Evolutionary conservation across 2,329 filamentous ascomycete species (phyloP).

Genomic region (Stromatinia cepivora): DNA sequence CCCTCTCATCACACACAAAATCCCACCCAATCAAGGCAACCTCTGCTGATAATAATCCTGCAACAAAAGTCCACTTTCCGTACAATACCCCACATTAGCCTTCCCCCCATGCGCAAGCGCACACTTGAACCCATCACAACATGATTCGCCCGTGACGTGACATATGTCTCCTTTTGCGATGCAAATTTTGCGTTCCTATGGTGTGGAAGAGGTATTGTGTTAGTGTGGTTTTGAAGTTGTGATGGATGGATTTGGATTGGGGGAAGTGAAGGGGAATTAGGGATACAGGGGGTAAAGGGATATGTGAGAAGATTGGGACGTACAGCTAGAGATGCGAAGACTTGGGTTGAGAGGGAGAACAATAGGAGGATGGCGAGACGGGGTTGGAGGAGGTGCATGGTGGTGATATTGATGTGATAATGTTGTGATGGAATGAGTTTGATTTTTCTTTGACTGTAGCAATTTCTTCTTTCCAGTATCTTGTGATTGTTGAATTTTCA

Average conservation of each 20-base stretch:
- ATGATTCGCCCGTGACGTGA: not conserved
- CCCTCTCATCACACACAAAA: not conserved
- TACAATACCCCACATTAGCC: conserved; percentile 8
- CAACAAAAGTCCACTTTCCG: not conserved
- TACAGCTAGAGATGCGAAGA: not conserved
- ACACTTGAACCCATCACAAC: conserved; percentile 10
- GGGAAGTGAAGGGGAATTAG: not conserved
- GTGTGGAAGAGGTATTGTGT: too few species aligned
- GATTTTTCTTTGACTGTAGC: not conserved
- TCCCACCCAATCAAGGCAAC: not conserved
- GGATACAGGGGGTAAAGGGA: not conserved
- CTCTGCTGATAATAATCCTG: not conserved
- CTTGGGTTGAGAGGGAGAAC: not conserved
- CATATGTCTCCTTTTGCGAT: not conserved
- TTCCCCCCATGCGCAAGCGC: conserved; percentile 15
- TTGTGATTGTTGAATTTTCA: not conserved
- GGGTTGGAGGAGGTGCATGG: not conserved
- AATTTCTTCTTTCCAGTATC: not conserved
- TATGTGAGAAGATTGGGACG: not conserved
- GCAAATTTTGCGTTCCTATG: not conserved
- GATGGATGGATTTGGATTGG: not conserved
- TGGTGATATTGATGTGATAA: not conserved
- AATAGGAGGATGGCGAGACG: not conserved
- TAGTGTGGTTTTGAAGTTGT: not conserved
- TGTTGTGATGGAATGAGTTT: not conserved